A percentile compares a stretch with the other conserved stretches of the same genome.
These are phyloP conservation scores for Fraxinus xanthoxyloides DNA, from an alignment of 305 asterid genomes.

Conservation along the genomic window DNA sequence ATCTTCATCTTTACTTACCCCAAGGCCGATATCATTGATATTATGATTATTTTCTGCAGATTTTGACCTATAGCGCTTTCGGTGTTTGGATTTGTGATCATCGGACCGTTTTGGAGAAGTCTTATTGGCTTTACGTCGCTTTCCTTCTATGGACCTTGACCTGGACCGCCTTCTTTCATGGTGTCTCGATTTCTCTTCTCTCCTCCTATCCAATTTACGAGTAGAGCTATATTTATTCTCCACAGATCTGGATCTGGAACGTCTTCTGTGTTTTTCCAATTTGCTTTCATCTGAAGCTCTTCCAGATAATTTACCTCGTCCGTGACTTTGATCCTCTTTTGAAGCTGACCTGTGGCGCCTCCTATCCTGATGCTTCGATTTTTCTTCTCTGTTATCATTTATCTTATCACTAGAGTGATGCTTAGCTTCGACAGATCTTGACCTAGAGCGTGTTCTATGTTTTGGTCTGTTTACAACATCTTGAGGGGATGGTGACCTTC, in stretches of 20 bases:
- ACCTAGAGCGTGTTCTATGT: conserved; percentile 63
- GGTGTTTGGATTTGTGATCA: conserved; percentile 54
- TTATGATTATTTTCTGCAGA: conserved; percentile 46
- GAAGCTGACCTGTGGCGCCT: conserved; percentile 62
- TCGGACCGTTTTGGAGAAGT: conserved; percentile 43
- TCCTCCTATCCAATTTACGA: conserved; percentile 53
- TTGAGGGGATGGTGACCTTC: conserved; percentile 61
- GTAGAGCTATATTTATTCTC: conserved; percentile 51
- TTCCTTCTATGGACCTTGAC: conserved; percentile 63
- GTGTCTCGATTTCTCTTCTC: conserved; percentile 58
- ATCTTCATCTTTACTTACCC: conserved; percentile 44
- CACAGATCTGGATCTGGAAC: conserved; percentile 60
- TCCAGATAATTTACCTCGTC: conserved; percentile 39
- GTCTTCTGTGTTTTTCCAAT: conserved; percentile 49
- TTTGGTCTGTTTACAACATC: conserved; percentile 58
- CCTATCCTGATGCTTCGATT: conserved; percentile 44
- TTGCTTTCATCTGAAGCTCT: conserved; percentile 50
- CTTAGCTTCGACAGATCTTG: conserved; percentile 63
- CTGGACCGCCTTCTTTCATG: conserved; percentile 53
- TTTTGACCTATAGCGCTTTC: conserved; percentile 55
- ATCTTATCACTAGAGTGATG: conserved; percentile 48
- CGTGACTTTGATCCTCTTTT: conserved; percentile 39
- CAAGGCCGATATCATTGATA: conserved; percentile 24
- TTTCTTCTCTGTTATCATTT: conserved; percentile 44
- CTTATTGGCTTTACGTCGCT: conserved; percentile 47